Base-by-base conservation (phyloP, 306 rosid species). In the Spatholobus suberectus region DNA sequence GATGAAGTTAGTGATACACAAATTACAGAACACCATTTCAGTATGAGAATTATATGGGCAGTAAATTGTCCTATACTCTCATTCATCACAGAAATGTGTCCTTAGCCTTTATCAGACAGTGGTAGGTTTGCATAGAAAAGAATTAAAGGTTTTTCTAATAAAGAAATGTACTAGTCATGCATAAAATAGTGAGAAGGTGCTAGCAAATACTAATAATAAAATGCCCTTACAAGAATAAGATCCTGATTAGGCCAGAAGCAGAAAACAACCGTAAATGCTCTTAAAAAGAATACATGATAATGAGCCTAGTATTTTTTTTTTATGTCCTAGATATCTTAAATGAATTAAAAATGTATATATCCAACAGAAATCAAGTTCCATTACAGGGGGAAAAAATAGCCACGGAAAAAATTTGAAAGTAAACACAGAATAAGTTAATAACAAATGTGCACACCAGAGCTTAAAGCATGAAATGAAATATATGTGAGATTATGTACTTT, bases 1-100 rank as follows among this genome's bases (percentile, higher is more conserved):
- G 72, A 68, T 65, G 8, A 76, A 79, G 75, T 83, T 73, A 90
- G 87, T 75, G 57, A 78, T 46, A 49, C 81, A 67, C 40, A 51
- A 76, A 71, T n/a, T n/a, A n/a, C n/a, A n/a, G n/a, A 87, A 27
- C 8, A 62, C 44, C 51, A 29, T 44, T 62, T 73, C 32, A 41
- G 17, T 18, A 54, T n/a, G 37, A 21, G 34, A 59, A 75, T n/a
- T 34, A 61, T 23, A 41, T 59, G 24, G 58, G 75, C 66, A 51
- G 27, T 47, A 70, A 66, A 52, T 11, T 67, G 76, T 59, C 81
- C 46, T 68, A 29, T 86, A 61, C 61, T 59, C 71, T 52, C 70
- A n/a, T n/a, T n/a, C n/a, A 74, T 34, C 32, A 65, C 18, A 62
- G 21, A 69, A 83, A 38, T 61, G 52, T 71, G 65, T 67, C 38